Conservation (phyloP, 768 basidiomycete species). For the Boletus insuetus region DNA sequence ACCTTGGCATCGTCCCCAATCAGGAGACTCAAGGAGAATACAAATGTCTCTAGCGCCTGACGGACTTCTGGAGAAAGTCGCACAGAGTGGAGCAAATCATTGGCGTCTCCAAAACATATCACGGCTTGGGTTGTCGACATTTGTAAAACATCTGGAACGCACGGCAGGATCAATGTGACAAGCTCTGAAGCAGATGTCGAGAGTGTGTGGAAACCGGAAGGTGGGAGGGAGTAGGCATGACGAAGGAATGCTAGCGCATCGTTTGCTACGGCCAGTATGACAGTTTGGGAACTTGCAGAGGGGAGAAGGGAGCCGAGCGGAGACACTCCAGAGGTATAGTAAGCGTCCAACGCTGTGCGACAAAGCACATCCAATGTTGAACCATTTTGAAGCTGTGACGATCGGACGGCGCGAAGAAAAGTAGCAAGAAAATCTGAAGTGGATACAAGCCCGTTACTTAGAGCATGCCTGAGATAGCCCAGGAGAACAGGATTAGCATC, state of each 20-base stretch:
- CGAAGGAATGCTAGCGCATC: conserved; percentile 60
- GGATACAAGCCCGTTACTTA: conserved; percentile 55
- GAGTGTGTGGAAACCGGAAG: conserved; percentile 53
- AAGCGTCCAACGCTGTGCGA: conserved; percentile 58
- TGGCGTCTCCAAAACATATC: conserved; percentile 45
- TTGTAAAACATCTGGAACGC: conserved; percentile 58
- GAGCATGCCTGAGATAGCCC: conserved; percentile 59
- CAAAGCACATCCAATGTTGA: conserved; percentile 72
- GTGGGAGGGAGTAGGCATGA: conserved; percentile 51
- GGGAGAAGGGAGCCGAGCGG: conserved; percentile 56
- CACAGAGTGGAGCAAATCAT: conserved; percentile 50
- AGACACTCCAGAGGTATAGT: conserved; percentile 55
- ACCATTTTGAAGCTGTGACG: conserved; percentile 58
- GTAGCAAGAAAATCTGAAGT: conserved; percentile 59
- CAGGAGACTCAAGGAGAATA: conserved; percentile 54
- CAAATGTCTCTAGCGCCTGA: conserved; percentile 58
- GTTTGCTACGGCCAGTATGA: conserved; percentile 52
- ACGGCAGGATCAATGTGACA: conserved; percentile 57
- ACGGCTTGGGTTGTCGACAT: conserved; percentile 61
- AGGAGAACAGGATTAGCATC: conserved; percentile 69
- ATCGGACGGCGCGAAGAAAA: conserved; percentile 64
- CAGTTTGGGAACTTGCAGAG: conserved; percentile 45
- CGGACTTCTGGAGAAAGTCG: conserved; percentile 52
- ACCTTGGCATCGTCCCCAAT: conserved; percentile 70
- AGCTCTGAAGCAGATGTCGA: conserved; percentile 62